phyloP scores from a whole-genome alignment of 495 filamentous ascomycete genomes.

The Daldinia childiae region DNA sequence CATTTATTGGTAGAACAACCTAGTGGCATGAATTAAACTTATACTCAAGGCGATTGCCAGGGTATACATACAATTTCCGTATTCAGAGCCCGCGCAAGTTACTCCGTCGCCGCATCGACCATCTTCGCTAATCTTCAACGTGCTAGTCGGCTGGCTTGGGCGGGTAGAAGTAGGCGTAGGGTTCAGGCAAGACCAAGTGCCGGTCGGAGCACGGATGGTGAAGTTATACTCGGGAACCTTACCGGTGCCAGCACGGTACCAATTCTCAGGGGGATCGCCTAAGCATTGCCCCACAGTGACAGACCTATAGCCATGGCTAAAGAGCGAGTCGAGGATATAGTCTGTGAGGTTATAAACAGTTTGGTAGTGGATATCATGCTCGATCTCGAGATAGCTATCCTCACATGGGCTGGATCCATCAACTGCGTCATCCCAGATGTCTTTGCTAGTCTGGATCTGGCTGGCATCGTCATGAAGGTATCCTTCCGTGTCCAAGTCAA shows the following conservation, averaged over 20 bases:
- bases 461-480: constrained; percentile 70
- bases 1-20: constrained; percentile 55
- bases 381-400: constrained; percentile 71
- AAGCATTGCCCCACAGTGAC: constrained; percentile 82
- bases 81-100: constrained; percentile 59
- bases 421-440: constrained; percentile 71
- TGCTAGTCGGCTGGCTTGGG: constrained; percentile 40
- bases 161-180: constrained; percentile 31
- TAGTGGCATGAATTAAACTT: constrained; percentile 21
- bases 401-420: constrained; percentile 54
- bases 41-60: constrained; percentile 9
- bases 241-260: constrained; percentile 65
- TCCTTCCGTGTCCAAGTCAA: constrained; percentile 83
- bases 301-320: constrained; percentile 66
- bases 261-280: constrained; percentile 72
- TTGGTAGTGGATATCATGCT: constrained; percentile 82
- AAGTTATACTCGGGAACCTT: constrained; percentile 41
- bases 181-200: constrained; percentile 39
- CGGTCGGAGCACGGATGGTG: constrained; percentile 38
- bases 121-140: constrained; percentile 54
- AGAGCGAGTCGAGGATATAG: constrained; percentile 72
- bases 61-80: constrained; percentile 50
- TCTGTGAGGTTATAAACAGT: constrained; percentile 79
- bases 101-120: constrained; percentile 62
- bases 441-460: constrained; percentile 74